Conservation (phyloP, 176 grass and related monocot species). For the Thinopyrum elongatum region DNA sequence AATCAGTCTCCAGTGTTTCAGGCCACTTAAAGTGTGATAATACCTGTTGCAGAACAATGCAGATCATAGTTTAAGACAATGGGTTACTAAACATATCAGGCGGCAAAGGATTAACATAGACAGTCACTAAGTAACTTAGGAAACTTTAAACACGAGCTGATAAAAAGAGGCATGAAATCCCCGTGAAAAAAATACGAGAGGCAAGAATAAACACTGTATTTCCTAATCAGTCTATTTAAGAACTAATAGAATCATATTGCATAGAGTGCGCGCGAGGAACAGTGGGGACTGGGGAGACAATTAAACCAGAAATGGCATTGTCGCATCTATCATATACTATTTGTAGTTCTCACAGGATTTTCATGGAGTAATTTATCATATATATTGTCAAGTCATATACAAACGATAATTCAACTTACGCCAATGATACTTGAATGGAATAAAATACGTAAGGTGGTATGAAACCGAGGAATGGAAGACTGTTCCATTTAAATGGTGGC, state of each 20-base stretch:
- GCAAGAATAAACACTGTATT: background rate
- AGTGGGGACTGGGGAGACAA: background rate
- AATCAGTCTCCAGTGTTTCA: slow-evolving; percentile 84
- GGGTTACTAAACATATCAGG: slow-evolving; percentile 1
- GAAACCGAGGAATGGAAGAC: background rate
- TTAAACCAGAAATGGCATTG: background rate
- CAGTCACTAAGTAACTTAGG: background rate
- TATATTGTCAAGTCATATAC: background rate
- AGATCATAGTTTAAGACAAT: slow-evolving; percentile 20
- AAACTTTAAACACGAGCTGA: slow-evolving; percentile 1
- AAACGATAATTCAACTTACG: background rate
- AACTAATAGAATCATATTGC: slow-evolving; percentile 2
- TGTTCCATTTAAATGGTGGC: background rate
- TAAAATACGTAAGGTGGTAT: background rate
- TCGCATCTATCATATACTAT: background rate
- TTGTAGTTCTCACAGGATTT: background rate
- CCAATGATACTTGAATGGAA: background rate
- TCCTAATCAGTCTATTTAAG: background rate
- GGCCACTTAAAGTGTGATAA: slow-evolving; percentile 80
- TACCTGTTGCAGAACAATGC: slow-evolving; percentile 48
- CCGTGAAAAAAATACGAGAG: background rate
- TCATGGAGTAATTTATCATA: background rate
- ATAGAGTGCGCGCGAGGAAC: background rate
- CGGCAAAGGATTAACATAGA: slow-evolving; percentile 1
- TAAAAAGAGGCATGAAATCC: background rate